Evolutionary conservation across 495 filamentous ascomycete species (phyloP), one percentile per base, ranked within the genome.

Genomic region (Opeltia flavorubescens): DNA sequence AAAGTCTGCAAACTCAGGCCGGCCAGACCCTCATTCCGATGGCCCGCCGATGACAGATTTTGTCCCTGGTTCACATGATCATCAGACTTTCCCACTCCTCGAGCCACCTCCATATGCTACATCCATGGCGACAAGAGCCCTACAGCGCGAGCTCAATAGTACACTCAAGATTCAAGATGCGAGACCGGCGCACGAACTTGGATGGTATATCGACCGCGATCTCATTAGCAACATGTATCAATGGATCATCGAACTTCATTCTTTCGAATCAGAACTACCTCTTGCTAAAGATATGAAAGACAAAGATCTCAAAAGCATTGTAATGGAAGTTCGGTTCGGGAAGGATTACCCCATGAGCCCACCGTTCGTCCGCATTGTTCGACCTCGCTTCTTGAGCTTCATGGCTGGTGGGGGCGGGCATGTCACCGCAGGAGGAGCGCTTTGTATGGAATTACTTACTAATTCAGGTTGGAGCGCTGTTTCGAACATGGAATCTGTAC

Each of bases 361-460:
- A 3, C 89, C 89, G 0, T 94, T 95, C 54, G 72, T 95, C 24
- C 81, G 89, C 2, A 77, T 95, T 6, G 76, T 95, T 46, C 74
- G 83, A 11, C 89, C 89, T 0, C 78, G 81, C 6, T 93, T 94
- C 62, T 62, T 86, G 29, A 64, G 73, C 9, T 86, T 88, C 58
- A 55, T 60, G 35, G 34, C 64, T 4, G 86, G 87, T 9, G 89
- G 89, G 20, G 89, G 89, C 17, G 89, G 89, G 1, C 88, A 95
- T 59, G 81, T 95, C 46, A 94, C 89, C 0, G 57, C 65, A n/a
- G 89, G 89, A 2, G 89, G 89, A 1, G 83, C 88, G 1, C 71
- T 95, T 62, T 95, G 89, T 61, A 88, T 94, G 84, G 83, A 95
- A 62, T 69, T 95, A 5, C 72, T 95, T 29, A 95, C 89, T 2